Evolutionary conservation across 306 rosid genomes (phyloP).

Genomic region (Sicyos baderoa): DNA sequence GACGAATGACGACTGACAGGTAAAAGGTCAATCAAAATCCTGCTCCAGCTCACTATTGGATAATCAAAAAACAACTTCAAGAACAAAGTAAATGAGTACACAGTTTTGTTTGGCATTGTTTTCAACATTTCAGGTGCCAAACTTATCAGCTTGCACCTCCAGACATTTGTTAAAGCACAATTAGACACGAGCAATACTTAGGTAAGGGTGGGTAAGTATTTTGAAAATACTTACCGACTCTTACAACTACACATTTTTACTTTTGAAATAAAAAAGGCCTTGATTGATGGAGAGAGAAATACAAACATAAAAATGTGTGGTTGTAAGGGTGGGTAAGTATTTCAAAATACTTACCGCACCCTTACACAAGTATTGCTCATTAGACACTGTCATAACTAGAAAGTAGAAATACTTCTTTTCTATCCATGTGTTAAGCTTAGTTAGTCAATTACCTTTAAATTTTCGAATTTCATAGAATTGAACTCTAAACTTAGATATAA

Average conservation of each 20-base stretch:
- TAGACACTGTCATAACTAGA: too few species aligned
- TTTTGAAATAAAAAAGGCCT: too few species aligned
- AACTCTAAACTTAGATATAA: background rate
- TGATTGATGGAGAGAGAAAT: too few species aligned
- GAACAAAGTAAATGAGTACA: background rate
- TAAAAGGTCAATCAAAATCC: background rate
- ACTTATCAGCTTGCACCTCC: too few species aligned
- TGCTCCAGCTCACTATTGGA: background rate
- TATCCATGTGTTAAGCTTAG: background rate
- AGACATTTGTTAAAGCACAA: background rate
- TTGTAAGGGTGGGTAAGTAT: too few species aligned
- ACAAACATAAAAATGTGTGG: too few species aligned
- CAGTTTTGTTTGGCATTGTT: background rate
- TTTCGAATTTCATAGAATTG: background rate
- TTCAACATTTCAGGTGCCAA: background rate
- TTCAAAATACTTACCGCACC: too few species aligned
- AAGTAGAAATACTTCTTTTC: background rate
- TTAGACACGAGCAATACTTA: too few species aligned
- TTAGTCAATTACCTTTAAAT: background rate
- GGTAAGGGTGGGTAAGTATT: too few species aligned
- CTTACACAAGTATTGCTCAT: too few species aligned
- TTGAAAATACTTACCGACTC: too few species aligned
- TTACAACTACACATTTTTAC: too few species aligned
- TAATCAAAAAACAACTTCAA: background rate
- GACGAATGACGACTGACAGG: background rate